phyloP scores from a whole-genome alignment of 768 basidiomycete genomes.

The Calocybe cyanea region DNA sequence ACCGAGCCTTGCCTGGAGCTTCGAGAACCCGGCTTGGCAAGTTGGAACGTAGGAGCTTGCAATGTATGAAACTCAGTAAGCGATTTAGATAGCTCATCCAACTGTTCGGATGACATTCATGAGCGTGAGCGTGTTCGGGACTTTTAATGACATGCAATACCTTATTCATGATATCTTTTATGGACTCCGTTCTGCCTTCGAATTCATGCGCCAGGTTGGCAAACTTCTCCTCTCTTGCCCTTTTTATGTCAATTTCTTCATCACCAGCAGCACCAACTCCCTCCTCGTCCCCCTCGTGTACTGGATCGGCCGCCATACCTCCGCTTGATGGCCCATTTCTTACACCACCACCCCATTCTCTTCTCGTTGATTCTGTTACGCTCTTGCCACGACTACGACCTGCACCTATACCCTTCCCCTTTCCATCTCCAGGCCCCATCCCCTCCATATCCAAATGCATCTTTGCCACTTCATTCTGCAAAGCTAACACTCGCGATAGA shows the following conservation, averaged over 20 bases:
- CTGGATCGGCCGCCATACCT: constrained; percentile 22
- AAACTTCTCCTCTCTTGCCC: constrained; percentile 65
- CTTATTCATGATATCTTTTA: constrained; percentile 72
- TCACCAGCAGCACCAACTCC: constrained; percentile 47
- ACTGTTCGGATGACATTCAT: constrained; percentile 27
- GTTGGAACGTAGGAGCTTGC: constrained; percentile 41
- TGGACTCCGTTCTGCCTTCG: constrained; percentile 62
- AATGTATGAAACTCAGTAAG: constrained; percentile 48
- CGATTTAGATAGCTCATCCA: constrained; percentile 53
- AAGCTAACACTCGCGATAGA: constrained; percentile 62
- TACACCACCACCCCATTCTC: constrained; percentile 3
- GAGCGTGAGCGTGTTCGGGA: neutral
- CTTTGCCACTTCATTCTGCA: constrained; percentile 68
- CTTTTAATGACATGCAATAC: constrained; percentile 28
- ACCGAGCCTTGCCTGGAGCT: constrained; percentile 17
- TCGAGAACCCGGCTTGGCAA: constrained; percentile 21
- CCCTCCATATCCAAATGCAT: constrained; percentile 78
- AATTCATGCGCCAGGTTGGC: constrained; percentile 64
- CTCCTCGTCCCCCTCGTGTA: constrained; percentile 43
- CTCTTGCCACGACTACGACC: constrained; percentile 24
- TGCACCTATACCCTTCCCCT: constrained; percentile 33
- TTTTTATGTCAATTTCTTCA: constrained; percentile 52
- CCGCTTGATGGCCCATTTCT: constrained; percentile 9
- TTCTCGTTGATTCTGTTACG: constrained; percentile 9
- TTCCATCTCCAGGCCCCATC: constrained; percentile 37